Evolutionary conservation across 192 early-diverging fungal genomes (phyloP), one percentile per base, ranked within the genome.

Genomic region (Rhizoclosmatium globosum): DNA sequence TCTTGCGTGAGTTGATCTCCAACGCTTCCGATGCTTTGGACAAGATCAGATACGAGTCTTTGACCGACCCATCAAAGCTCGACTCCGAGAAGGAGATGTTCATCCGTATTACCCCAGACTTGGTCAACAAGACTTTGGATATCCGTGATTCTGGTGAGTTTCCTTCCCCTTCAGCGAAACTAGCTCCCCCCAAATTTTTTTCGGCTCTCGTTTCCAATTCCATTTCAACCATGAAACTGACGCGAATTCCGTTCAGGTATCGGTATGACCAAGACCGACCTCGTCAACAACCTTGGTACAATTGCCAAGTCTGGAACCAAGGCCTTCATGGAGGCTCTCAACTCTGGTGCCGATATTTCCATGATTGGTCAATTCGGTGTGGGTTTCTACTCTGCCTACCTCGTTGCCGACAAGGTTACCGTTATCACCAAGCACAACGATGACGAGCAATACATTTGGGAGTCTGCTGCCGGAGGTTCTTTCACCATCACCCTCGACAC

Each of bases 361-460:
- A 98, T 99, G 96, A 99, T 99, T 87, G 98, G 97, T 85, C 97
- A 99, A 87, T 99, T 99, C 85, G 98, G 98, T 95, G 98, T 99
- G 71, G 98, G 98, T 91, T 99, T 99, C 96, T 99, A 99, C 94
- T 98, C 97, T 78, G 97, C 97, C 71, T 99, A 98, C 93, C 91
- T 99, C 77, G 96, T 99, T 93, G 97, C 96, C 80, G 98, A 99
- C 87, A 93, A 93, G 87, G 98, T 99, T 42, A 87, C 93, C 82
- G 92, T 97, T 74, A 94, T 96, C 88, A 95, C 95, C 86, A 97
- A 97, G 92, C 93, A 97, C 92, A 97, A 96, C 82, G 95, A 97
- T 85, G 95, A 96, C 81, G 94, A 95, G 87, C 95, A 97, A 66
- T 96, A 97, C 92, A 93, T 97, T 76, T 97, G 95, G 95, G 94